A percentile compares a stretch with the other conserved stretches of the same genome.
Conservation (phyloP, 192 early-diverging fungal species). For the Coemansia sp. region DNA sequence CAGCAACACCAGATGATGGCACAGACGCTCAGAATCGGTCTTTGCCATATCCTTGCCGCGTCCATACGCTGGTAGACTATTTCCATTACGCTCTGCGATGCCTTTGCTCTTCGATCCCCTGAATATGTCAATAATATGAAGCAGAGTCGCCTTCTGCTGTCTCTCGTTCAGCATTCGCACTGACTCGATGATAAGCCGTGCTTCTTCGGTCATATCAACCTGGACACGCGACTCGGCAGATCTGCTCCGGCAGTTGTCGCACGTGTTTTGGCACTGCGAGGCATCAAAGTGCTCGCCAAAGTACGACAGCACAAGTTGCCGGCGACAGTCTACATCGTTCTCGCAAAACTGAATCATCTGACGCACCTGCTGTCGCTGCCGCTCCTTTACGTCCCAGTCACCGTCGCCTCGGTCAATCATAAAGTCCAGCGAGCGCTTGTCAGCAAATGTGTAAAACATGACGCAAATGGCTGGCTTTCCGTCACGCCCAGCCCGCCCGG, state of each 20-base stretch:
- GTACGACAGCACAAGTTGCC: slow-evolving; percentile 84
- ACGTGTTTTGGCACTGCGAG: slow-evolving; percentile 68
- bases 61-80: slow-evolving; percentile 59
- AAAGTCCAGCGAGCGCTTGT: slow-evolving; percentile 70
- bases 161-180: slow-evolving; percentile 45
- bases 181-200: slow-evolving; percentile 55
- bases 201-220: slow-evolving; percentile 59
- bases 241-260: slow-evolving; percentile 81
- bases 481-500: slow-evolving; percentile 93
- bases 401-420: slow-evolving; percentile 87
- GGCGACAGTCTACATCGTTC: slow-evolving; percentile 81
- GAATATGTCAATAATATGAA: slow-evolving; percentile 73
- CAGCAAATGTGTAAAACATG: slow-evolving; percentile 75
- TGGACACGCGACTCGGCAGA: slow-evolving; percentile 20
- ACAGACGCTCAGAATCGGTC: slow-evolving; percentile 69
- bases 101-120: slow-evolving; percentile 64
- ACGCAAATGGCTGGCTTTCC: slow-evolving; percentile 81
- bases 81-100: slow-evolving; percentile 56
- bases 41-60: slow-evolving; percentile 57
- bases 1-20: slow-evolving; percentile 63
- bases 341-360: slow-evolving; percentile 81
- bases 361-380: slow-evolving; percentile 62
- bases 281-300: slow-evolving; percentile 83
- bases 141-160: slow-evolving; percentile 61
- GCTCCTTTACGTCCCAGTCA: slow-evolving; percentile 77